Evolutionary conservation across 768 basidiomycete genomes (phyloP), one percentile per base, ranked within the genome.

Genomic region (Hericium rajendrae): DNA sequence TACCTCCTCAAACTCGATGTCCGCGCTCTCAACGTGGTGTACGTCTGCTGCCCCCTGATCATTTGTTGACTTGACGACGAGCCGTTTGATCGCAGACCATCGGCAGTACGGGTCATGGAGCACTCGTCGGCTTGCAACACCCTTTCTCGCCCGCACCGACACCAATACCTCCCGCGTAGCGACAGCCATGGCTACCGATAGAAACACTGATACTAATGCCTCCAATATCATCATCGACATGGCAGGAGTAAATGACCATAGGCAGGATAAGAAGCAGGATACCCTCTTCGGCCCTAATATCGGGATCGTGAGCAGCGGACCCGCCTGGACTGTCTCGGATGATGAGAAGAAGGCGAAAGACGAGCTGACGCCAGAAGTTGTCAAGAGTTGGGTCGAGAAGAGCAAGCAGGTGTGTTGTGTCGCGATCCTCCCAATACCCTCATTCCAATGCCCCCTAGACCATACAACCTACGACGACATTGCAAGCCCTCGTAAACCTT

Each of bases 401-500:
- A 85, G 82, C 72, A 93, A 91, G 74, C 83, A 93, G 78, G 91
- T 91, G 54, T 67, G 81, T 69, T 55, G 48, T 55, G 22, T 56
- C 53, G 26, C 46, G 13, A 15, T 53, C 12, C 10, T 48, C n/a
- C 18, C 38, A 9, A 48, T 41, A 38, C 20, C 11, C 50, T 16
- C 3, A 48, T 1, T 38, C 56, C 18, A 57, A 39, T 37, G 26
- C 49, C 18, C 38, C 28, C 46, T 49, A 92, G 90, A 69, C 83
- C 32, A 79, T 84, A 10, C 87, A 92, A 65, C 84, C 93, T 0
- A 95, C 94, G 0, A 97, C 94, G 0, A 95, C 94, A 2, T 76
- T 97, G 0, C 94, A 97, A 72, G 94, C 94, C 0, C 78, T 94
- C 38, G 93, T 97, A 61, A 97, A 97, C 67, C 83, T 97, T 64